Conservation (phyloP, 192 early-diverging fungal species). For the Mortierella alpina region DNA sequence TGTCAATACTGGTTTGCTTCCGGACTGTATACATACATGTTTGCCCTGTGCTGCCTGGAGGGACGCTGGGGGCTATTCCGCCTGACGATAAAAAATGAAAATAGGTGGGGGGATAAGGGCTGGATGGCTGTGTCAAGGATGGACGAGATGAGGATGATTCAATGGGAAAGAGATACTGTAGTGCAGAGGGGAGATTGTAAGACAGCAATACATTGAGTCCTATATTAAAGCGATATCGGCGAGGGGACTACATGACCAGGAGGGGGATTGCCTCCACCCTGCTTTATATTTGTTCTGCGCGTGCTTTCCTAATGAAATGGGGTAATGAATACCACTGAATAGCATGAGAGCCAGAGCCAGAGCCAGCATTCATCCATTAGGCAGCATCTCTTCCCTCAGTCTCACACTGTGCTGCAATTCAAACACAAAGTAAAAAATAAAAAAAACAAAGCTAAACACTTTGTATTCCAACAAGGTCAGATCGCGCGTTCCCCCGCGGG, state of each 20-base stretch:
- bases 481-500: no score
- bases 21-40: no score
- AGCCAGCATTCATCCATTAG: neutral
- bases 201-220: neutral
- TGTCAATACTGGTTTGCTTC: neutral
- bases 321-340: no score
- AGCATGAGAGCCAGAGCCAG: no score
- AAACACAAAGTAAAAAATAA: neutral
- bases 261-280: neutral
- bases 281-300: neutral
- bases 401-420: neutral
- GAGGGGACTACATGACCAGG: neutral
- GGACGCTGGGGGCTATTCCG: neutral
- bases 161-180: neutral
- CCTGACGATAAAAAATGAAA: neutral
- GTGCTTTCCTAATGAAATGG: neutral
- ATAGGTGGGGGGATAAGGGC: neutral
- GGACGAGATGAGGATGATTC: neutral
- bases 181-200: neutral
- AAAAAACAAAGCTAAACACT: neutral
- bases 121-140: slow-evolving; percentile 5
- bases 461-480: no score
- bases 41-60: neutral
- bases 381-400: neutral
- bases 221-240: neutral